Percentiles rank a stretch among this genome's conserved stretches.
Evolutionary conservation across 1,139 yeast species (phyloP).

Genomic region (Taiozyma sp.): DNA sequence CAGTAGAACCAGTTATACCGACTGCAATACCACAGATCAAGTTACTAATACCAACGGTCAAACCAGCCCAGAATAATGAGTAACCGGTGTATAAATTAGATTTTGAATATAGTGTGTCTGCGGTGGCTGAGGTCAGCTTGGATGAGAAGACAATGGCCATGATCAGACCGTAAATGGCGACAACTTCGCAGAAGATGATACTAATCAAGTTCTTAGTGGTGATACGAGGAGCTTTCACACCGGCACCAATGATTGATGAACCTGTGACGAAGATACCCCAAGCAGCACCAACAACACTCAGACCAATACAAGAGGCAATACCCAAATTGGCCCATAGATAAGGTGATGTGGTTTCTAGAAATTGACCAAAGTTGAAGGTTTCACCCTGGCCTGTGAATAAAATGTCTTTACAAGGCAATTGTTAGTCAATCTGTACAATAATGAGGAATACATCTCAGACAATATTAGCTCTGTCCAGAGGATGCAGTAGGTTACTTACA

Average conservation of each 20-base stretch:
- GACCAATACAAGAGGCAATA: conserved; percentile 87
- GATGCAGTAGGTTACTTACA: background rate
- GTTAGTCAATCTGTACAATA: background rate
- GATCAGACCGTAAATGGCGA: conserved; percentile 95
- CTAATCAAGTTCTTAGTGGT: conserved; percentile 95
- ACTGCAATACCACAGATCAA: conserved; percentile 96
- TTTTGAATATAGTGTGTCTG: conserved; percentile 57
- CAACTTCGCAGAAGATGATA: conserved; percentile 98
- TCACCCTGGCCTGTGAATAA: conserved; percentile 91
- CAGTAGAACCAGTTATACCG: conserved; percentile 96
- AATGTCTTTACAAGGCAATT: conserved; percentile 40
- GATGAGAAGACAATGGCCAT: conserved; percentile 97
- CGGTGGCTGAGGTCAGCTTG: conserved; percentile 71
- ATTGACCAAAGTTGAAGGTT: conserved; percentile 83
- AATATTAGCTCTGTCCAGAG: background rate
- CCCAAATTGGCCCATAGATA: conserved; percentile 97
- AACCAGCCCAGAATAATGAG: conserved; percentile 96
- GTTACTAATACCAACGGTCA: conserved; percentile 91
- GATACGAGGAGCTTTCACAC: conserved; percentile 95
- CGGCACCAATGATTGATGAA: conserved; percentile 92
- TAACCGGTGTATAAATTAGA: conserved; percentile 91
- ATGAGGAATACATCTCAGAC: background rate
- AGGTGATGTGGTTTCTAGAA: conserved; percentile 82
- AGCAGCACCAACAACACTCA: conserved; percentile 96
- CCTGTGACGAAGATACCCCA: conserved; percentile 99